These are phyloP conservation scores for Neonectria punicea DNA, from an alignment of 2,329 filamentous ascomycete species.

Conservation along the genomic window DNA sequence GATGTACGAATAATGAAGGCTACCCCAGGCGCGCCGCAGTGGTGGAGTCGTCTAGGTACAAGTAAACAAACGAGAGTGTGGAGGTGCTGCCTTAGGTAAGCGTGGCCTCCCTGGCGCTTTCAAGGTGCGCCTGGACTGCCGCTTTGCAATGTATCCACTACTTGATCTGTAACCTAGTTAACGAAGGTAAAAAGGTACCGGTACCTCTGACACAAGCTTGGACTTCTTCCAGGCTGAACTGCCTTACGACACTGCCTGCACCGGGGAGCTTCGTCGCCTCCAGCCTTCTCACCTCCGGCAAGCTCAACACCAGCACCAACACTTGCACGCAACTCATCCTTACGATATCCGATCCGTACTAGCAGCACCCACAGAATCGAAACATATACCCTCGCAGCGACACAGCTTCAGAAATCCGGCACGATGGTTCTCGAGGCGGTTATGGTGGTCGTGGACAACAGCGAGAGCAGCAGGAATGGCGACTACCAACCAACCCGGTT, in stretches of 20 bases:
- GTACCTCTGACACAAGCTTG: slow-evolving; percentile 40
- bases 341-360: slow-evolving; percentile 8
- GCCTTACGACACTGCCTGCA: slow-evolving; percentile 54
- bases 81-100: slow-evolving; percentile 40
- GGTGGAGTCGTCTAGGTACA: slow-evolving; percentile 36
- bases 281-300: slow-evolving; percentile 43
- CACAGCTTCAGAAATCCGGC: slow-evolving; percentile 51
- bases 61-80: slow-evolving; percentile 44
- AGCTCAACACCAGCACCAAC: slow-evolving; percentile 34
- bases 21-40: slow-evolving; percentile 37
- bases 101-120: slow-evolving; percentile 36
- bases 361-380: slow-evolving; percentile 12
- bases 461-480: slow-evolving; percentile 97
- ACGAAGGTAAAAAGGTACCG: slow-evolving; percentile 27
- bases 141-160: slow-evolving; percentile 32
- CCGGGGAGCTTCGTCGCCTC: slow-evolving; percentile 32
- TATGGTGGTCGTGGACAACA: slow-evolving; percentile 99
- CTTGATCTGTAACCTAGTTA: neutral
- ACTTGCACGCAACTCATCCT: slow-evolving; percentile 5
- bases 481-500: slow-evolving; percentile 92
- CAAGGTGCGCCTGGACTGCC: slow-evolving; percentile 22
- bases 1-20: slow-evolving; percentile 27
- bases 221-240: slow-evolving; percentile 56
- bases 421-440: slow-evolving; percentile 99
- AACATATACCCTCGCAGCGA: slow-evolving; percentile 13